Evolutionary conservation across 1,284 basidiomycete species (phyloP), one percentile per base, ranked within the genome.

Genomic region (Pseudozyma sp.): DNA sequence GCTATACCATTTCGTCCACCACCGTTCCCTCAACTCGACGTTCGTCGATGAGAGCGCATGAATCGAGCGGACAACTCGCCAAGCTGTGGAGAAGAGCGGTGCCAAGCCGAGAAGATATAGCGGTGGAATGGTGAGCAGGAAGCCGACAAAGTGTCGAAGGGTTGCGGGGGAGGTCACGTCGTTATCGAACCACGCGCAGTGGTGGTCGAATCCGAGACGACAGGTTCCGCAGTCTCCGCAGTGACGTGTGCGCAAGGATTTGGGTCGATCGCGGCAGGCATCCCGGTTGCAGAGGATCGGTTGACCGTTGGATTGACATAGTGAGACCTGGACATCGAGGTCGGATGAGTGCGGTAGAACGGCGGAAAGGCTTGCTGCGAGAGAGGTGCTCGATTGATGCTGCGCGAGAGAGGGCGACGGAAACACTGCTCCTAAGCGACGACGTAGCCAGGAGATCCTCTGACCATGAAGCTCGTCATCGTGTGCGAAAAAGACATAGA

Each of bases 101-200:
- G 33, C 72, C 0, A 70, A n/a, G 10, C 17, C 67, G 11, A 64
- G 24, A 10, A 24, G 13, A 17, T 57, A 40, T 7, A 75, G 46
- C 5, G 58, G 60, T 0, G 72, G 72, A n/a, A 75, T 47, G 11
- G 52, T 57, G 14, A 59, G 10, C 5, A 75, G 44, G 9, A 75
- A 70, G 5, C 34, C 44, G 8, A 67, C 5, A 29, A 75, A 75
- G 2, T 61, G 34, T 10, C 47, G 42, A 0, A 75, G 52, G 0
- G 72, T 75, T 5, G 56, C 9, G 3, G 68, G 60, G 1, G 60
- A 53, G 2, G 60, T 54, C 14, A 75, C 54, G 44, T 75, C 72
- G 60, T 75, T 71, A 45, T 75, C 72, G 53, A 75, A 75, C 72
- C 72, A 75, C 0, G 72, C 68, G n/a, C 72, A 75, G 56, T 75